Evolutionary conservation across 352 stramenopile species (phyloP), one percentile per base, ranked within the genome.

Genomic region (Pythium apleroticum): DNA sequence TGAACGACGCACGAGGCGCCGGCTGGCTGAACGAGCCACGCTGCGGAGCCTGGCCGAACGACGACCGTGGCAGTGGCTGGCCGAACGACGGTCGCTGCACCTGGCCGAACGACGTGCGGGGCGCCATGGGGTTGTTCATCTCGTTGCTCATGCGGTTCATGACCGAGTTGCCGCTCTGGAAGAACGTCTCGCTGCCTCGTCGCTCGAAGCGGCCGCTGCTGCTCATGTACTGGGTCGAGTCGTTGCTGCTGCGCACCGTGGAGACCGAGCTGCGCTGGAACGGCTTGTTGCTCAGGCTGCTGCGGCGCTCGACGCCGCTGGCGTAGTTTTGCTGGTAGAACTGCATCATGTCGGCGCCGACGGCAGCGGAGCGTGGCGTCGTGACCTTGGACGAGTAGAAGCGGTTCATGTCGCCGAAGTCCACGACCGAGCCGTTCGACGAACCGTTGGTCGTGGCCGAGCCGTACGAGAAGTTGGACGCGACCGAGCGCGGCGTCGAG

Each of bases 381-480:
- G 49, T 48, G 19, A 63, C 61, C 61, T 73, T 68, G 61, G 37
- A 56, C 22, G 60, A 69, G 65, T 92, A 90, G 59, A 90, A 92
- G 55, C 84, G 85, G 76, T 87, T 80, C 84, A 92, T 88, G 62
- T 92, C 84, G 50, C 84, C 84, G 20, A 92, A 64, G 60, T 92
- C 84, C 33, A 87, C 88, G 54, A 92, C 75, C 12, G 79, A 89
- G 22, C 74, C 75, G 52, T 81, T 74, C 24, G 79, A 88, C 15
- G 84, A 92, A 17, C 71, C 81, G 31, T 80, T 85, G 2, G 84
- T 92, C 53, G 79, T 89, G 49, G 81, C 79, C 1, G 84, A 90
- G 11, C 66, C 76, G 74, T 92, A 90, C 52, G 81, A 92, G 43
- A 86, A 90, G 74, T 90, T 92, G 66, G 81, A 92, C 52, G 84